Evolutionary conservation across 73 alveolate genomes (phyloP).

Genomic region (Paramecium bursaria): DNA sequence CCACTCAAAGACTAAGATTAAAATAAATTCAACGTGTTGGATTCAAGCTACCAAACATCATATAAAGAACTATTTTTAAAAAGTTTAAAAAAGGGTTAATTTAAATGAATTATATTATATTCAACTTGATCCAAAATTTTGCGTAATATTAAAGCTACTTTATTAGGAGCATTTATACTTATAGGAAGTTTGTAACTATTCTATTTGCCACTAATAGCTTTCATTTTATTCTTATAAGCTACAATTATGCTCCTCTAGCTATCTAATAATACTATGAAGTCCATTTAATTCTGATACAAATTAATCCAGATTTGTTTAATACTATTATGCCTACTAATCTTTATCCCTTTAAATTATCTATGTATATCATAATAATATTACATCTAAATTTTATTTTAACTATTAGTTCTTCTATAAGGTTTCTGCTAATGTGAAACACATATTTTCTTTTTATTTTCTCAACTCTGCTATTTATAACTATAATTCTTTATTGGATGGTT

Average conservation of each 20-base stretch:
- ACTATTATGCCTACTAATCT: background rate
- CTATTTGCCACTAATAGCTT: background rate
- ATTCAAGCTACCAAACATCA: constrained; percentile 33
- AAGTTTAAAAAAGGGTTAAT: constrained; percentile 33
- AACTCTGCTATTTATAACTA: background rate
- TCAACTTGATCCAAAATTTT: constrained; percentile 59
- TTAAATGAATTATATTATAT: constrained; percentile 14
- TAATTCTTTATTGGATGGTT: constrained; percentile 46
- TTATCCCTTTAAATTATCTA: background rate
- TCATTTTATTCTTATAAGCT: constrained; percentile 27
- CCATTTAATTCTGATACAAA: constrained; percentile 20
- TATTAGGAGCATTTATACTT: too few relatives aligned
- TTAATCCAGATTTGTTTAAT: constrained; percentile 53
- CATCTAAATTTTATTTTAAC: background rate
- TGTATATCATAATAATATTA: background rate
- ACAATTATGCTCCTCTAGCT: constrained; percentile 15
- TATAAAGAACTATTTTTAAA: constrained; percentile 57
- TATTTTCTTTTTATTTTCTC: constrained; percentile 37
- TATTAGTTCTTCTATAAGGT: background rate
- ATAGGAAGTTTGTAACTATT: constrained; percentile 12
- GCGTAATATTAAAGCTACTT: constrained; percentile 1
- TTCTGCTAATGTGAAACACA: constrained; percentile 9
- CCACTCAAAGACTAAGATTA: too few relatives aligned
- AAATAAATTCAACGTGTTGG: constrained; percentile 10
- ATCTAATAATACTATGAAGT: background rate